A percentile compares a stretch with the other conserved stretches of the same genome.
These are phyloP conservation scores for Penicillium atrosanguineum DNA, from an alignment of 495 filamentous ascomycete genomes.

Conservation along the genomic window DNA sequence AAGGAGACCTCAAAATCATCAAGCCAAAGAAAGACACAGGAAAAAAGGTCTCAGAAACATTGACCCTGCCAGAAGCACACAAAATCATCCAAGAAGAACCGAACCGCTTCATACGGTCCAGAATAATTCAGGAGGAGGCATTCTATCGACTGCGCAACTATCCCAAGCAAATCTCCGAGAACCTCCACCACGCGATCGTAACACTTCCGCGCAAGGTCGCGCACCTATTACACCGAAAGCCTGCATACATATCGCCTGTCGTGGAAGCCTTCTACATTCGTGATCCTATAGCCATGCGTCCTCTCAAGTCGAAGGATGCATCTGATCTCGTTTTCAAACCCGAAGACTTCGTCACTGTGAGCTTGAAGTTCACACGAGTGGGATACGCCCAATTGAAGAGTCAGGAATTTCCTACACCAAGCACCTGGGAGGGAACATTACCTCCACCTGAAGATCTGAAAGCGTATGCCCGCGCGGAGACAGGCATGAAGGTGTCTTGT, in stretches of 20 bases:
- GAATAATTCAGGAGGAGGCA: slow-evolving; percentile 78
- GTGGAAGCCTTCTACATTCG: slow-evolving; percentile 91
- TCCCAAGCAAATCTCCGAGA: slow-evolving; percentile 65
- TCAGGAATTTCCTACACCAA: slow-evolving; percentile 76
- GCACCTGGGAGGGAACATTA: slow-evolving; percentile 53
- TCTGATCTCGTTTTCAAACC: slow-evolving; percentile 63
- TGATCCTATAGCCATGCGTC: slow-evolving; percentile 73
- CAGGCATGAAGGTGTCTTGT: slow-evolving; percentile 86
- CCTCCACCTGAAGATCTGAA: slow-evolving; percentile 33
- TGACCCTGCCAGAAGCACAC: slow-evolving; percentile 61
- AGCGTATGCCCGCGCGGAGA: slow-evolving; percentile 53
- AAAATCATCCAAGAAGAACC: slow-evolving; percentile 53
- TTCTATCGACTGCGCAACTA: slow-evolving; percentile 85
- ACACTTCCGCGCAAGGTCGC: slow-evolving; percentile 80
- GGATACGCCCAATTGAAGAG: slow-evolving; percentile 88
- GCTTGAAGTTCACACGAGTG: slow-evolving; percentile 77
- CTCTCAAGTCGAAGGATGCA: slow-evolving; percentile 53
- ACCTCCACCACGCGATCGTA: slow-evolving; percentile 67
- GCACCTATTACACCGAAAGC: slow-evolving; percentile 70
- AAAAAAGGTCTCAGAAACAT: slow-evolving; percentile 39
- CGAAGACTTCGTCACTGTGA: slow-evolving; percentile 73
- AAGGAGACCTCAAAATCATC: slow-evolving; percentile 70
- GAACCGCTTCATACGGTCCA: slow-evolving; percentile 57
- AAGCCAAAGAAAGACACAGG: slow-evolving; percentile 48
- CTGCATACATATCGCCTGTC: slow-evolving; percentile 74